Percentiles rank a stretch among this genome's conserved stretches.
These are phyloP conservation scores for Ascosphaera apis DNA, from an alignment of 2,329 filamentous ascomycete genomes.

Conservation along the genomic window DNA sequence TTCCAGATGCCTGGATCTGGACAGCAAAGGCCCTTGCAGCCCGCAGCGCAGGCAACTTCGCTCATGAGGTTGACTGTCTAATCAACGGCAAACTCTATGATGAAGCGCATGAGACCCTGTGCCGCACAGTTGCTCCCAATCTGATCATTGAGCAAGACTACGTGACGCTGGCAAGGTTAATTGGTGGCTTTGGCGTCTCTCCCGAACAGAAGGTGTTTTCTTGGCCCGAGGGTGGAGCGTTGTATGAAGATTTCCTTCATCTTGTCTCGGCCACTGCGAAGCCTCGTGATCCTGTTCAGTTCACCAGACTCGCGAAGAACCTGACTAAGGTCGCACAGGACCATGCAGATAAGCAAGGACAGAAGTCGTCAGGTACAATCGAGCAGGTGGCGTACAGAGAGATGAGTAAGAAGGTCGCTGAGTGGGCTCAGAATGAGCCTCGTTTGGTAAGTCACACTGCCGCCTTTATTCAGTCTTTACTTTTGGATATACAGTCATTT, in stretches of 20 bases:
- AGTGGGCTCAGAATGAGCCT: constrained; percentile 34
- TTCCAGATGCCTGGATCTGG: constrained; percentile 65
- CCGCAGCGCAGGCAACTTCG: constrained; percentile 46
- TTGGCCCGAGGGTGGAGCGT: constrained; percentile 58
- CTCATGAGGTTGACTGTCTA: constrained; percentile 53
- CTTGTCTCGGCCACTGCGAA: constrained; percentile 20
- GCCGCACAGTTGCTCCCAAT: constrained; percentile 55
- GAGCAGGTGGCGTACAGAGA: constrained; percentile 57
- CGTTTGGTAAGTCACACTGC: constrained; percentile 27
- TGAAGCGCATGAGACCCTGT: constrained; percentile 68
- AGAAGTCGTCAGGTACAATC: constrained; percentile 23
- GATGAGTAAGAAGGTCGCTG: constrained; percentile 53
- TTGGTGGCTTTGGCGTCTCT: constrained; percentile 44
- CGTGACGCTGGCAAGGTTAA: constrained; percentile 40
- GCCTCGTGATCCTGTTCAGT: constrained; percentile 18
- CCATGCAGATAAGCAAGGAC: constrained; percentile 26
- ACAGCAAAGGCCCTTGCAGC: constrained; percentile 67
- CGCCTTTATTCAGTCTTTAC: neutral
- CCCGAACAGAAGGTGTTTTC: constrained; percentile 39
- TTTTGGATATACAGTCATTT: neutral
- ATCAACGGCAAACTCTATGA: constrained; percentile 52
- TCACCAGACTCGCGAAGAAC: constrained; percentile 25
- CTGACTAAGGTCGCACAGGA: constrained; percentile 19
- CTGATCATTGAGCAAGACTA: constrained; percentile 70
- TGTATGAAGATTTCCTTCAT: constrained; percentile 45